These are phyloP conservation scores for Fraxinus albicans DNA, from an alignment of 305 asterid genomes.

Conservation along the genomic window DNA sequence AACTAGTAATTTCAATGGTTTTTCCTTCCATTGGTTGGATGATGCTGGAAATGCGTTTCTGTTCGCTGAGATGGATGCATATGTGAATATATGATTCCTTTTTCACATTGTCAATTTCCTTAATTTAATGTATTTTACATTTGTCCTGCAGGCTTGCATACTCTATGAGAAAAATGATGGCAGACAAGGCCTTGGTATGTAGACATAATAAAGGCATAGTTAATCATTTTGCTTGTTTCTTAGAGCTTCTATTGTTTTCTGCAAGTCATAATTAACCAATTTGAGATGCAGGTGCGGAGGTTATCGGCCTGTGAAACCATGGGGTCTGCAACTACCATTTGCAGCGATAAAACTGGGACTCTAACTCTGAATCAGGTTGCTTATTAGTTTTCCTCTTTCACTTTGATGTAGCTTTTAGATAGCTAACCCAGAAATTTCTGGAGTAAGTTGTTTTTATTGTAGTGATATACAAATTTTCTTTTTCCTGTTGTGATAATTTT, in stretches of 20 bases:
- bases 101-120: slow-evolving; percentile 17
- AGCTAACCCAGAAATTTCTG: not conserved
- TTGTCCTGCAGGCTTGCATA: slow-evolving; percentile 83
- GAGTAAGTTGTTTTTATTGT: slow-evolving; percentile 19
- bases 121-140: not conserved
- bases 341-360: slow-evolving; percentile 98
- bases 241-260: not conserved
- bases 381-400: slow-evolving; percentile 15
- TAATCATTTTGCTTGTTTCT: slow-evolving; percentile 2
- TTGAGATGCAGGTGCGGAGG: slow-evolving; percentile 79
- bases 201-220: slow-evolving; percentile 12
- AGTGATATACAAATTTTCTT: slow-evolving; percentile 11
- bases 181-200: slow-evolving; percentile 95
- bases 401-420: slow-evolving; percentile 10
- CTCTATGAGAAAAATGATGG: slow-evolving; percentile 99
- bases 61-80: slow-evolving; percentile 4
- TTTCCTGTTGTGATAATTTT: slow-evolving; percentile 18
- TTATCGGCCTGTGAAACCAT: slow-evolving; percentile 97
- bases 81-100: slow-evolving; percentile 10
- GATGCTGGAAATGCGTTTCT: slow-evolving; percentile 15
- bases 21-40: slow-evolving; percentile 8
- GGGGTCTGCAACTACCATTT: slow-evolving; percentile 99
- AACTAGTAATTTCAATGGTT: not conserved
- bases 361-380: slow-evolving; percentile 84
- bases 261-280: slow-evolving; percentile 16